These are phyloP conservation scores for Calonectria pteridis DNA, from an alignment of 2,329 filamentous ascomycete genomes.

Conservation along the genomic window DNA sequence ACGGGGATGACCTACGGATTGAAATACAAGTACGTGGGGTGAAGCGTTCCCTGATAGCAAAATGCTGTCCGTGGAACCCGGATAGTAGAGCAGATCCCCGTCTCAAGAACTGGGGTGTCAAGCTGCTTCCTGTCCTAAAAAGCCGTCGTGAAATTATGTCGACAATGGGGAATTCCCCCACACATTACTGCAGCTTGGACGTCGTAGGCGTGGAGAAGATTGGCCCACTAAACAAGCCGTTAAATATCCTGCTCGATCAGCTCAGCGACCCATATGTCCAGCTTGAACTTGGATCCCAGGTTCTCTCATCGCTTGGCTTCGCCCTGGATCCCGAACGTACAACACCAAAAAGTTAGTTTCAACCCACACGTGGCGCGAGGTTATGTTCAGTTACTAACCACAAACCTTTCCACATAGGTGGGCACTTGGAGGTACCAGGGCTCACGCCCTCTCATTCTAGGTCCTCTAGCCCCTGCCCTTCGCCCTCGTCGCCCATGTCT, in stretches of 20 bases:
- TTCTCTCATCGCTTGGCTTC: constrained; percentile 29
- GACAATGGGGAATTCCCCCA: background rate
- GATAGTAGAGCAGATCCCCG: background rate
- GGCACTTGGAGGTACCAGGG: background rate
- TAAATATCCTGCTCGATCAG: constrained; percentile 30
- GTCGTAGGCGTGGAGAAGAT: constrained; percentile 36
- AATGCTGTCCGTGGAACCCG: background rate
- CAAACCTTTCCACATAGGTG: background rate
- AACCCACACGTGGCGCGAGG: too few species aligned
- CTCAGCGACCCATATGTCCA: constrained; percentile 23
- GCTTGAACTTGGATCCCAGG: constrained; percentile 30
- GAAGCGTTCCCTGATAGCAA: background rate
- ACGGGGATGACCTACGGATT: background rate
- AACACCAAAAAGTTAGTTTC: background rate
- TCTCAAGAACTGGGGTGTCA: background rate
- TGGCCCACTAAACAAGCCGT: constrained; percentile 17
- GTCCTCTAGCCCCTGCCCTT: background rate
- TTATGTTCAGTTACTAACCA: background rate
- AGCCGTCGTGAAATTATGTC: constrained; percentile 6
- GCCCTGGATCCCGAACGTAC: background rate
- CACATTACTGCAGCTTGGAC: constrained; percentile 23
- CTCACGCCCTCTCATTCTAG: background rate
- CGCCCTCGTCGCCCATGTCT: background rate
- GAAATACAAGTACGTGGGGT: background rate
- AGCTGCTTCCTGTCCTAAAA: constrained; percentile 15